Evolutionary conservation across 768 basidiomycete species (phyloP), one percentile per base, ranked within the genome.

Genomic region (Phylloporus arenicola): DNA sequence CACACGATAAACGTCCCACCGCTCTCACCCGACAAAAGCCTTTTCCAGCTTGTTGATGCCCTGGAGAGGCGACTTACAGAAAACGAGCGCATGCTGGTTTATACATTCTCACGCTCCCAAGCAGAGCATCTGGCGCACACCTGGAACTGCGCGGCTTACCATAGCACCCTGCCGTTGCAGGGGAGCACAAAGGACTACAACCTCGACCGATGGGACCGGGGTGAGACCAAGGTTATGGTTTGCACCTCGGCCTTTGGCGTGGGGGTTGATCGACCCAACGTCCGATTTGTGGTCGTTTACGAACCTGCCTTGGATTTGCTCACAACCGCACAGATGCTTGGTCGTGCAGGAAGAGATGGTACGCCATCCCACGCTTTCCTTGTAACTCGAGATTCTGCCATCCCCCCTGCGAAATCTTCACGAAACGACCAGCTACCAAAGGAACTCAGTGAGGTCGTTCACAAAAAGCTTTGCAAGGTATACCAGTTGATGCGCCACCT

Each of bases 281-380:
- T 54, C 9, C 45, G 42, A 17, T 51, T 51, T 17, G 20, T 54
- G 1, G 41, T 54, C 1, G 16, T 54, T 12, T 33, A 22, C 24
- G 14, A 43, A 0, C 50, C 45, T 0, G 6, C 22, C 1, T 51
- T 37, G 12, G 33, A 44, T 20, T 27, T 54, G 11, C 3, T 17
- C 3, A 29, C 2, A 6, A 13, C 10, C 1, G 22, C 27, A 10
- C 53, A 54, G 14, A 54, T 54, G 53, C 22, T 25, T 4, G 53
- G 50, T 3, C 29, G 50, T 3, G 53, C 53, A 0, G 53, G 49
- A 4, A 51, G 53, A 35, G 45, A 54, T 8, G 53, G 34, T 7
- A 14, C 8, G 6, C 35, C 27, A 27, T 46, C 50, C 1, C 54
- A 55, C 14, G 43, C 6, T 1, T 33, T 33, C 31, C 13, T 33